phyloP scores from a whole-genome alignment of 225 moss, liverwort and hornwort species.

The Sphagnum contortum region DNA sequence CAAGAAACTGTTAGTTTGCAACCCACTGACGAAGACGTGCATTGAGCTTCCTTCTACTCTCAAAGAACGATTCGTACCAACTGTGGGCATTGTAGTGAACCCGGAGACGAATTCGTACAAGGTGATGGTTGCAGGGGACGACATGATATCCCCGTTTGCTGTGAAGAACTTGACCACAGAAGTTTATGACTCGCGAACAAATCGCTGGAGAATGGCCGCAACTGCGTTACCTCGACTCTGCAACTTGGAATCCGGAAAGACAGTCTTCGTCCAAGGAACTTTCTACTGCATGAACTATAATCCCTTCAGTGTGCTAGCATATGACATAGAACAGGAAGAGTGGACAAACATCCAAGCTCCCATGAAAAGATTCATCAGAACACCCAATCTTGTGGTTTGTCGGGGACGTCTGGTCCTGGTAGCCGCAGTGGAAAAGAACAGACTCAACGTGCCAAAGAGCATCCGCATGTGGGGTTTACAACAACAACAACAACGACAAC shows the following conservation, averaged over 20 bases:
- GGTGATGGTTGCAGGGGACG: constrained; percentile 19
- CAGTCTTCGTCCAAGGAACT: constrained; percentile 7
- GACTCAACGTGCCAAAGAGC: constrained; percentile 5
- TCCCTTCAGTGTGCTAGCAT: constrained; percentile 16
- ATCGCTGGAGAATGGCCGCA: constrained; percentile 12
- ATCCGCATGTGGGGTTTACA: constrained; percentile 11
- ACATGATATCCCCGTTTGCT: constrained; percentile 11
- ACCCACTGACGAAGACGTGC: constrained; percentile 21
- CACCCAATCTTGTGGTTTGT: constrained; percentile 20
- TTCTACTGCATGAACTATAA: constrained; percentile 13
- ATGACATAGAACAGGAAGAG: constrained; percentile 4
- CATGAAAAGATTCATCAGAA: constrained; percentile 7
- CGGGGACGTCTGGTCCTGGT: constrained; percentile 14
- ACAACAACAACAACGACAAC: neutral
- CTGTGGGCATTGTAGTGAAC: constrained; percentile 10
- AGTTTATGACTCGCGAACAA: constrained; percentile 15
- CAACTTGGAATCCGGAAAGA: constrained; percentile 11
- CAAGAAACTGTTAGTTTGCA: constrained; percentile 15
- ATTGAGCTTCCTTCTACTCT: constrained; percentile 15
- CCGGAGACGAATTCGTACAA: constrained; percentile 11
- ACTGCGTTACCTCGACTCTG: constrained; percentile 1
- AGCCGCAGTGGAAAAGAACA: constrained; percentile 12
- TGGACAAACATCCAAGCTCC: constrained; percentile 15
- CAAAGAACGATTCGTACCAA: constrained; percentile 13
- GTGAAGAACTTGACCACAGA: constrained; percentile 20